A percentile compares a stretch with the other conserved stretches of the same genome.
Evolutionary conservation across 2,329 filamentous ascomycete genomes (phyloP).

Genomic region (Cladosporium sphaerospermum): DNA sequence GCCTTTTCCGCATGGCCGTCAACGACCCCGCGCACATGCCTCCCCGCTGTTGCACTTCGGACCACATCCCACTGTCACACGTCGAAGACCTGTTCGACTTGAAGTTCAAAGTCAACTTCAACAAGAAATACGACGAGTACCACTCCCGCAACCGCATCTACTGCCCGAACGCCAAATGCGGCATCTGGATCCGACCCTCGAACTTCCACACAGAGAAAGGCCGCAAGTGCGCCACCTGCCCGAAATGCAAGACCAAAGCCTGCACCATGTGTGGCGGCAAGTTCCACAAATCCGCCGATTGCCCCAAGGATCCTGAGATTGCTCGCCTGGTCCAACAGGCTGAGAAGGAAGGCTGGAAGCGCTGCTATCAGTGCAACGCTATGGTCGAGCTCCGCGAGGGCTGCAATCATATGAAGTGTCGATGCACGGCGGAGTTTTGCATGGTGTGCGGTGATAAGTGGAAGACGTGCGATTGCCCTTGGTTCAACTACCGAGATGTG

Average conservation of each 20-base stretch:
- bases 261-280: constrained; percentile 68
- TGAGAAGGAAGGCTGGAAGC: constrained; percentile 64
- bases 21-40: constrained; percentile 78
- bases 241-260: constrained; percentile 65
- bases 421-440: constrained; percentile 78
- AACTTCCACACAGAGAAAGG: constrained; percentile 52
- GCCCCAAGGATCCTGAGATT: constrained; percentile 64
- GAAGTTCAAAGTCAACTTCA: constrained; percentile 73
- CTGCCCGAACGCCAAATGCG: constrained; percentile 67
- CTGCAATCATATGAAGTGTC: constrained; percentile 84
- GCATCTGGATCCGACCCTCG: constrained; percentile 71
- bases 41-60: constrained; percentile 68
- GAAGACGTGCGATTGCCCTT: constrained; percentile 77
- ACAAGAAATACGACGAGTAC: constrained; percentile 71
- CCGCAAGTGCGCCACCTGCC: constrained; percentile 63
- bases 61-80: constrained; percentile 67
- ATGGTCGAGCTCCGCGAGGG: constrained; percentile 76
- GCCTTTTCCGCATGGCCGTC: constrained; percentile 68
- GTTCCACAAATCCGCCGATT: constrained; percentile 65
- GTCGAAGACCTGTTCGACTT: constrained; percentile 69
- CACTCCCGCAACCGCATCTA: constrained; percentile 69
- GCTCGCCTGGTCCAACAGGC: constrained; percentile 58
- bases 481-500: constrained; percentile 57
- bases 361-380: constrained; percentile 66
- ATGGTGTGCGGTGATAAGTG: constrained; percentile 77